phyloP scores from a whole-genome alignment of 768 basidiomycete genomes.

The Mycena sanguinolenta region DNA sequence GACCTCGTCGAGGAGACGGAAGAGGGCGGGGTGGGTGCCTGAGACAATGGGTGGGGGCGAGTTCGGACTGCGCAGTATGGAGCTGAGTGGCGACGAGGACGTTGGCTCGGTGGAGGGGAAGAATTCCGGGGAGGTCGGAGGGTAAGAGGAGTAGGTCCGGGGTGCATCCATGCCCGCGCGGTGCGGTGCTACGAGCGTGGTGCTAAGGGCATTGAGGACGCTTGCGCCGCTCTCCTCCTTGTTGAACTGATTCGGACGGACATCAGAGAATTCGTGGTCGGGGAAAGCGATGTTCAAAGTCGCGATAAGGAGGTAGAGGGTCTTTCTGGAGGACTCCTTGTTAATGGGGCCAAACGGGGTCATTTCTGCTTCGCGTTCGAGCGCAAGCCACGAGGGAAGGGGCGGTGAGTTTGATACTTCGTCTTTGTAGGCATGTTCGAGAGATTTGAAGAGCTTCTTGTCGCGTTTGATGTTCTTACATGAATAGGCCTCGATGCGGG shows the following conservation, averaged over 20 bases:
- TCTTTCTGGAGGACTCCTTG: slow-evolving; percentile 88
- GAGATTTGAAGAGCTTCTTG: slow-evolving; percentile 93
- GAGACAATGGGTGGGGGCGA: slow-evolving; percentile 81
- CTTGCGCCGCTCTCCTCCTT: slow-evolving; percentile 84
- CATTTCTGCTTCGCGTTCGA: slow-evolving; percentile 78
- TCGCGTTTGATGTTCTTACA: slow-evolving; percentile 98
- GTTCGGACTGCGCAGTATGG: slow-evolving; percentile 71
- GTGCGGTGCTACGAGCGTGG: slow-evolving; percentile 82
- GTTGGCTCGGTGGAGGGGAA: slow-evolving; percentile 83
- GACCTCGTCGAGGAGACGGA: slow-evolving; percentile 89
- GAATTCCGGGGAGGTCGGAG: slow-evolving; percentile 77
- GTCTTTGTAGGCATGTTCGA: slow-evolving; percentile 89
- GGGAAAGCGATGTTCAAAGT: slow-evolving; percentile 98
- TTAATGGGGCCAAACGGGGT: slow-evolving; percentile 94
- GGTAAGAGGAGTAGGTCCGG: slow-evolving; percentile 89
- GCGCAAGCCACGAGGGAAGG: slow-evolving; percentile 82
- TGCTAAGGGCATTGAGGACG: slow-evolving; percentile 89
- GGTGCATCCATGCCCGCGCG: slow-evolving; percentile 76
- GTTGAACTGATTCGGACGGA: slow-evolving; percentile 90
- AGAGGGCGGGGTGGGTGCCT: slow-evolving; percentile 90
- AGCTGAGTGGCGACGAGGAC: slow-evolving; percentile 76
- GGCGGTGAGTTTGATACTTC: slow-evolving; percentile 88
- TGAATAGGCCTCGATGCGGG: slow-evolving; percentile 95
- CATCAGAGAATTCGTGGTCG: slow-evolving; percentile 96
- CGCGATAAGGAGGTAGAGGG: slow-evolving; percentile 94